A percentile compares a stretch with the other conserved stretches of the same genome.
phyloP scores from a whole-genome alignment of 108 stramenopile species.

The Phaeodactylum tricornutum region DNA sequence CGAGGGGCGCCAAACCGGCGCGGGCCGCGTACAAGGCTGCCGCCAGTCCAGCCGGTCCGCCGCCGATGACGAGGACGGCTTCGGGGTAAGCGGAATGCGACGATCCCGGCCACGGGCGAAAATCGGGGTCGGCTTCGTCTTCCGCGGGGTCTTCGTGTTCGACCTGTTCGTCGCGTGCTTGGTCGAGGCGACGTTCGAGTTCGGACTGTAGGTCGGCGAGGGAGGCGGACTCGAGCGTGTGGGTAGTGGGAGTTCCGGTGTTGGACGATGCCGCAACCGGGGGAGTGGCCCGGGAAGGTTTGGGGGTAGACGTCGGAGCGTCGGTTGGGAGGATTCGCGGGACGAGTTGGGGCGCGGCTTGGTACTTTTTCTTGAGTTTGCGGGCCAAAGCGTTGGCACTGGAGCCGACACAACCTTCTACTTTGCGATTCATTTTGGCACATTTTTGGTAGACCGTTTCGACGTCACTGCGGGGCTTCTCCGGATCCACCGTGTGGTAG shows the following conservation, averaged over 20 bases:
- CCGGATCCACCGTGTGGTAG: constrained; percentile 61
- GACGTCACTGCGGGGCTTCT: constrained; percentile 52
- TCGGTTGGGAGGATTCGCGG: constrained; percentile 32
- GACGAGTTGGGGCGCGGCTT: constrained; percentile 35
- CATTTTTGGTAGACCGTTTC: constrained; percentile 78
- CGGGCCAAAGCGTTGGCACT: constrained; percentile 62
- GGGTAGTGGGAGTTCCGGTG: constrained; percentile 16
- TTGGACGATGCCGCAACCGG: constrained; percentile 11
- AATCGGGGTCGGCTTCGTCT: constrained; percentile 47
- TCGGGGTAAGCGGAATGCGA: constrained; percentile 37
- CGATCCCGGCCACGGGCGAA: constrained; percentile 59
- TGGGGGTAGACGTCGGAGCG: constrained; percentile 4
- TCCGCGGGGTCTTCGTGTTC: constrained; percentile 71
- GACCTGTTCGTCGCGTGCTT: constrained; percentile 62
- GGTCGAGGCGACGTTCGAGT: constrained; percentile 72
- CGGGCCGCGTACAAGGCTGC: constrained; percentile 93
- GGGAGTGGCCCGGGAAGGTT: too few species aligned
- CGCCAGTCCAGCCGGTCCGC: constrained; percentile 86
- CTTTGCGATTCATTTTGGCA: constrained; percentile 40
- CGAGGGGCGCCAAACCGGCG: constrained; percentile 77
- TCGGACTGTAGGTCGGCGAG: constrained; percentile 71
- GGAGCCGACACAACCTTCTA: constrained; percentile 52
- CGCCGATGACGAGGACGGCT: constrained; percentile 83
- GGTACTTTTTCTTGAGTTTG: constrained; percentile 84
- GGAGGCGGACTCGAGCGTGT: constrained; percentile 74